Evolutionary conservation across 2,329 filamentous ascomycete species (phyloP), one percentile per base, ranked within the genome.

Genomic region (Samsoniella hepiali): DNA sequence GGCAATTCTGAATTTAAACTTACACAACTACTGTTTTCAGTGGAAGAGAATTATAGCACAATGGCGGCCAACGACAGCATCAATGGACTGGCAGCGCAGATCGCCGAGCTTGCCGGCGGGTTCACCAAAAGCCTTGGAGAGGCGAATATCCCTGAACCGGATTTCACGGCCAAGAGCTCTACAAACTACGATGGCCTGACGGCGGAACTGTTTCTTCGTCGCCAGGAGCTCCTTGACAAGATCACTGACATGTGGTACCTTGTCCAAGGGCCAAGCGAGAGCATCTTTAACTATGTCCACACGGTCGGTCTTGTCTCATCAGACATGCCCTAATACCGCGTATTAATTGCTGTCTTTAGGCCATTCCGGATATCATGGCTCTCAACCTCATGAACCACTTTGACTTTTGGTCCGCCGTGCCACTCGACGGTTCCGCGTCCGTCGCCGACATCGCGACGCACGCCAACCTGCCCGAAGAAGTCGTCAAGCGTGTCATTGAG

Each of bases 341-440:
- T 13, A 34, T 29, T 36, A n/a, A 57, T 40, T 31, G 15, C 4
- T 22, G 5, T 29, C 27, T 22, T 8, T 44, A 81, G 79, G 73
- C 70, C 40, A 74, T 80, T 55, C 79, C 80, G 2, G 79, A 82
- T 65, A 73, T 76, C 3, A 74, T 78, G 7, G 68, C 72, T 11
- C 74, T 84, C 44, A 81, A 81, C 66, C 71, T 81, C 15, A 71
- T 84, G 17, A 83, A 83, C 68, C 73, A 80, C 65, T 84, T 84
- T 68, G 72, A 83, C 67, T 82, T 84, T 67, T 84, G 80, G 79
- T 72, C 75, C 11, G 77, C 79, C 5, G 80, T 85, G 6, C 81
- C 82, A 3, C 59, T 83, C 1, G 72, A 78, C 31, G 79, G 79
- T 17, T 73, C 75, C 3, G 79, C 80, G 7, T 78, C 79, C 3